Evolutionary conservation across 73 alveolate genomes (phyloP).

Genomic region (Paramecium pentaurelia): DNA sequence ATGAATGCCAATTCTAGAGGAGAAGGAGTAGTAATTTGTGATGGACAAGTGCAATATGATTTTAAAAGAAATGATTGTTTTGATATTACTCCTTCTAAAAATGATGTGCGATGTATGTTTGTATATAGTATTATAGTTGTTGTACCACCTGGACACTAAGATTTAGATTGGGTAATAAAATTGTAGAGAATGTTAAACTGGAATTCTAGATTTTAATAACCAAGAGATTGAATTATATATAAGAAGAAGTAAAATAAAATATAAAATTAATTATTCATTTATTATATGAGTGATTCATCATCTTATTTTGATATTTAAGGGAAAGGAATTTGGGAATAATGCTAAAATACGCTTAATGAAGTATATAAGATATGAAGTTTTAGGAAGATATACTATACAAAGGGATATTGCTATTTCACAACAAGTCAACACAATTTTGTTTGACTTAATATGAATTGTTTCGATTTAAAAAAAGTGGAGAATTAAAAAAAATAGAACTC

Average conservation of each 20-base stretch:
- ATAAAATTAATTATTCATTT: not conserved
- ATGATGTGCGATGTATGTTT: slow-evolving; percentile 43
- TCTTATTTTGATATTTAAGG: not conserved
- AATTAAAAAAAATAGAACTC: not conserved
- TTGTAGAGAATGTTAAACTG: slow-evolving; percentile 52
- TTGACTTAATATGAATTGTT: not conserved
- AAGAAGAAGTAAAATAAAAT: not conserved
- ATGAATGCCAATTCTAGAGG: slow-evolving; percentile 39
- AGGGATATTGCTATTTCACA: not conserved
- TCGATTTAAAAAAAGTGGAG: not conserved
- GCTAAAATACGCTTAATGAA: not conserved
- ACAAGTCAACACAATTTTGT: not conserved
- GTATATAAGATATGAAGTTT: not conserved
- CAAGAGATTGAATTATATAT: slow-evolving; percentile 13
- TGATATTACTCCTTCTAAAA: not conserved
- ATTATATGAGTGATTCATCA: not conserved
- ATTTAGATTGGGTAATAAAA: slow-evolving; percentile 48
- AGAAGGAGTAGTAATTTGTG: slow-evolving; percentile 39
- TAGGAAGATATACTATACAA: slow-evolving; percentile 20
- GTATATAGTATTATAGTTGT: not conserved
- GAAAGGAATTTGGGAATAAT: not conserved
- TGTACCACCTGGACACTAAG: not conserved
- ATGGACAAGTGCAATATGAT: slow-evolving; percentile 39
- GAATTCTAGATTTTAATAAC: slow-evolving; percentile 52
- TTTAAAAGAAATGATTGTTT: slow-evolving; percentile 2